Percentiles rank a stretch among this genome's conserved stretches.
These are phyloP conservation scores for Boletus reticuloceps DNA, from an alignment of 768 basidiomycete genomes.

Conservation along the genomic window DNA sequence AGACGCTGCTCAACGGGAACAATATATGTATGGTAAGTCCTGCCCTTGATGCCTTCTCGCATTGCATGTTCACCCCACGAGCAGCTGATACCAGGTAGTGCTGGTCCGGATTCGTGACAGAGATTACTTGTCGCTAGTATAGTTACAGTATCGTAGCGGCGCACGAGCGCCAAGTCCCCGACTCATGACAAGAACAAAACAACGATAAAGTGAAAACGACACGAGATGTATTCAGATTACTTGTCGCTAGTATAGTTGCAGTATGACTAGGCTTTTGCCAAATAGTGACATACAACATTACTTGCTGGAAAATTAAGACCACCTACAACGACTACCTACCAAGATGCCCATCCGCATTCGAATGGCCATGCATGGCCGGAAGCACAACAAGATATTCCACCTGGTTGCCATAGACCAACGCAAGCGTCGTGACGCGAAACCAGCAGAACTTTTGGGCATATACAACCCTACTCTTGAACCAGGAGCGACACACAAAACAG, in stretches of 20 bases:
- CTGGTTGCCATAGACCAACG: conserved; percentile 79
- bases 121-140: neutral
- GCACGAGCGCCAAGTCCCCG: too few relatives aligned
- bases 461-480: conserved; percentile 68
- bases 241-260: too few relatives aligned
- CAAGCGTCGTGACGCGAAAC: conserved; percentile 75
- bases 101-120: conserved; percentile 50
- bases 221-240: too few relatives aligned
- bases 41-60: neutral
- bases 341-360: conserved; percentile 84
- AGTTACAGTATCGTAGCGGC: neutral
- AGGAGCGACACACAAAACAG: conserved; percentile 58
- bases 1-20: conserved; percentile 91
- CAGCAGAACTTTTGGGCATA: conserved; percentile 82
- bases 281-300: conserved; percentile 23
- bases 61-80: conserved; percentile 1
- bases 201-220: too few relatives aligned
- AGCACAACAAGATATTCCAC: conserved; percentile 76
- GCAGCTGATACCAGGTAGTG: conserved; percentile 69
- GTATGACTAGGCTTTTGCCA: conserved; percentile 13
- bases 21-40: conserved; percentile 90
- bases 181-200: too few relatives aligned
- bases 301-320: neutral
- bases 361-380: conserved; percentile 75
- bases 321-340: neutral